Base-by-base conservation (phyloP, 257 asterid genomes). In the Solanum lignicaule region DNA sequence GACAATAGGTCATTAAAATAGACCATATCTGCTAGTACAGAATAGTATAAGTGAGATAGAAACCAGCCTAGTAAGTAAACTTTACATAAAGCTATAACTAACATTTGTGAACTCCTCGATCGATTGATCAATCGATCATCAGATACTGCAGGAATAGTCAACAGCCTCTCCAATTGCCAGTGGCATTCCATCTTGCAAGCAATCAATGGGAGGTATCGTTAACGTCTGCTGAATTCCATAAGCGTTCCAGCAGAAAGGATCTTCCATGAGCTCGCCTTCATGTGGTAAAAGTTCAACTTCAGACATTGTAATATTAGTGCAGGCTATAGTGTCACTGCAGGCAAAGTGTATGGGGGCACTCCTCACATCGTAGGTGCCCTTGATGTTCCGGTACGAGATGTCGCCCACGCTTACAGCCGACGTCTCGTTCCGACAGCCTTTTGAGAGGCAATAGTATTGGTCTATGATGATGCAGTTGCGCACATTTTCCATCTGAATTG, bases 221-320 rank as follows among this genome's bases (percentile, higher is more conserved):
- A 96, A 89, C 6, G 98, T 97, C 85, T 95, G 98, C 48, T 96
- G 99, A 62, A 90, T 31, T 1, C 99, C 99, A 15, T 95, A 95
- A 2, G 98, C 96, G 38, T 97, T 97, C 99, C 99, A 97, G 65
- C 99, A 97, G 91, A 97, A 97, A 7, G 99, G 99, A 58, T 97
- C 99, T n/a, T 94, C 99, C 0, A 97, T 96, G 29, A 96, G 75
- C 18, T 92, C 94, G 0, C 99, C 99, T 75, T 97, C 98, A 36
- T 91, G 89, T 0, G 99, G 99, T 8, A 96, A 85, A 31, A 97
- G 90, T 91, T 97, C 99, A 9, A 97, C 99, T 18, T 97, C 99
- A 4, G 99, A 96, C 98, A 97, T 95, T 29, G 98, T 93, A 27
- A 97, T 97, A 35, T 96, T 96, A 20, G 99, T 97, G 90, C 99